phyloP scores from a whole-genome alignment of 345 rosid genomes.

The Draba incana region DNA sequence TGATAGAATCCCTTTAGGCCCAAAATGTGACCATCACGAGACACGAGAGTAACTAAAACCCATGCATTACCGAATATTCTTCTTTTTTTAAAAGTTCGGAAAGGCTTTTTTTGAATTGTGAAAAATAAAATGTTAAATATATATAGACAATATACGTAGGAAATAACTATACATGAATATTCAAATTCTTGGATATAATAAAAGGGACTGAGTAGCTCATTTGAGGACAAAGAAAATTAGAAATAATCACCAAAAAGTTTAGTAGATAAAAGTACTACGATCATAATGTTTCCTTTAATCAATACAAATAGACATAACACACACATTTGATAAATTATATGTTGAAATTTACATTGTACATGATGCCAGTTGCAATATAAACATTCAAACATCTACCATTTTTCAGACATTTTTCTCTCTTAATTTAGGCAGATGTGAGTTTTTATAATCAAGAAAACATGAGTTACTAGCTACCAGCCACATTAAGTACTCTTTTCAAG shows the following conservation, averaged over 20 bases:
- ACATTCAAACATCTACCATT: neutral
- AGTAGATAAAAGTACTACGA: too few relatives aligned
- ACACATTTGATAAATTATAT: too few relatives aligned
- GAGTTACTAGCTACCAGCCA: neutral
- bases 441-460: neutral
- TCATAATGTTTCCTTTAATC: too few relatives aligned
- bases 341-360: too few relatives aligned
- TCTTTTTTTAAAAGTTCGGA: neutral
- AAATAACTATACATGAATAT: slow-evolving; percentile 1
- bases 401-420: neutral
- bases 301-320: too few relatives aligned
- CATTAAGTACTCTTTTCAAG: neutral
- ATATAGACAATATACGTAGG: neutral
- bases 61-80: slow-evolving; percentile 28
- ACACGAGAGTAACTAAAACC: slow-evolving; percentile 27
- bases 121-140: neutral
- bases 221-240: neutral
- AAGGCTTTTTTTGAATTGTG: slow-evolving; percentile 5
- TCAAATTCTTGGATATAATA: neutral
- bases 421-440: neutral
- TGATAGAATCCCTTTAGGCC: neutral
- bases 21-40: slow-evolving; percentile 15
- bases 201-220: neutral
- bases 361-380: neutral
- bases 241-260: neutral